phyloP scores from a whole-genome alignment of 2,329 filamentous ascomycete species.

The Aureobasidium vineae region DNA sequence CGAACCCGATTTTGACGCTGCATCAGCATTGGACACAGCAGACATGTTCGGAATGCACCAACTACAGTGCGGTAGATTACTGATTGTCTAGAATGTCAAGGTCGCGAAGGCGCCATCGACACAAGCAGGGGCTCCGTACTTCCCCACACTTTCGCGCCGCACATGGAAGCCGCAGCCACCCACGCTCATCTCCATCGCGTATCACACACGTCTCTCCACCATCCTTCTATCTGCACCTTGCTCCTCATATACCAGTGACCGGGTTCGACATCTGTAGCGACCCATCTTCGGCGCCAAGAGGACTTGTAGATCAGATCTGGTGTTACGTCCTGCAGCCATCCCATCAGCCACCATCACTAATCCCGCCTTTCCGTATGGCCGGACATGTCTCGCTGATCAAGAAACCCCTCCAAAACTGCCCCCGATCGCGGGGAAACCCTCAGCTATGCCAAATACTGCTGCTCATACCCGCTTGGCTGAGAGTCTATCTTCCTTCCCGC shows the following conservation, averaged over 20 bases:
- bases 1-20: constrained; percentile 29
- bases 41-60: constrained; percentile 27
- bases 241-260: background rate
- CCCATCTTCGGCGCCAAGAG: background rate
- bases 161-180: background rate
- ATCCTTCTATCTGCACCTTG: background rate
- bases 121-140: constrained; percentile 17
- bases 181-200: background rate
- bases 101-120: background rate
- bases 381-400: background rate
- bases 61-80: background rate
- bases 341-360: constrained; percentile 14
- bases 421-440: background rate
- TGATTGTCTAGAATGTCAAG: background rate
- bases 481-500: background rate
- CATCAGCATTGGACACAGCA: constrained; percentile 27
- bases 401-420: constrained; percentile 6
- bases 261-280: background rate
- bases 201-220: background rate
- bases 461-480: background rate
- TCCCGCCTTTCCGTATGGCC: constrained; percentile 22
- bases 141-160: constrained; percentile 23
- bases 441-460: constrained; percentile 21
- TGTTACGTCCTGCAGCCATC: constrained; percentile 13
- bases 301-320: background rate